Evolutionary conservation across 768 basidiomycete genomes (phyloP).

Genomic region (Mycena amicta): DNA sequence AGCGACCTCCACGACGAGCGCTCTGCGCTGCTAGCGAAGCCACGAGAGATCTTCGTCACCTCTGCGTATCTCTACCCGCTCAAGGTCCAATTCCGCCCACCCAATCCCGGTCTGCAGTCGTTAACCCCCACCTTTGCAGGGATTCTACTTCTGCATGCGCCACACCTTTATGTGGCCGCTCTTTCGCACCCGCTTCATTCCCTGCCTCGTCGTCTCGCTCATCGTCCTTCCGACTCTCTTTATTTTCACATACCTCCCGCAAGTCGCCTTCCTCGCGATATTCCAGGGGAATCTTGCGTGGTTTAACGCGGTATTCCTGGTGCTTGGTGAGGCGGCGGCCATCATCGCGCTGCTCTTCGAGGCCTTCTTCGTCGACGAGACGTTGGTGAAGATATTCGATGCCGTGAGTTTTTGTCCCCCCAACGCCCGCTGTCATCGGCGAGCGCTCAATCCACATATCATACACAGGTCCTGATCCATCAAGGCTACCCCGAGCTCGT

Average conservation of each 20-base stretch:
- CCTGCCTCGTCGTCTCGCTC: constrained; percentile 25
- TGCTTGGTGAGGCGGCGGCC: constrained; percentile 15
- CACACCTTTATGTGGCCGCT: constrained; percentile 21
- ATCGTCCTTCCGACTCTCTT: constrained; percentile 37
- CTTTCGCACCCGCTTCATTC: constrained; percentile 14
- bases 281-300: constrained; percentile 55
- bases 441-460: neutral
- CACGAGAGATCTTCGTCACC: neutral
- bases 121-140: constrained; percentile 1
- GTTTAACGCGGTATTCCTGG: constrained; percentile 30
- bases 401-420: too few relatives aligned
- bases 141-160: constrained; percentile 17
- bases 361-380: constrained; percentile 20
- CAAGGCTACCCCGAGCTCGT: constrained; percentile 17
- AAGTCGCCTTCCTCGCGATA: constrained; percentile 53
- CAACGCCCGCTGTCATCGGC: neutral
- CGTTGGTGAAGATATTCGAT: constrained; percentile 22
- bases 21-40: neutral
- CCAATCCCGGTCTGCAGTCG: neutral
- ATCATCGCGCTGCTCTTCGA: constrained; percentile 21
- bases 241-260: constrained; percentile 53
- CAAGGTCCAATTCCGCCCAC: neutral
- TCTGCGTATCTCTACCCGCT: neutral
- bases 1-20: neutral
- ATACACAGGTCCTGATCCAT: constrained; percentile 15